Conservation (phyloP, 148 eudicot genomes). For the Rhododendron kiyosumense region DNA sequence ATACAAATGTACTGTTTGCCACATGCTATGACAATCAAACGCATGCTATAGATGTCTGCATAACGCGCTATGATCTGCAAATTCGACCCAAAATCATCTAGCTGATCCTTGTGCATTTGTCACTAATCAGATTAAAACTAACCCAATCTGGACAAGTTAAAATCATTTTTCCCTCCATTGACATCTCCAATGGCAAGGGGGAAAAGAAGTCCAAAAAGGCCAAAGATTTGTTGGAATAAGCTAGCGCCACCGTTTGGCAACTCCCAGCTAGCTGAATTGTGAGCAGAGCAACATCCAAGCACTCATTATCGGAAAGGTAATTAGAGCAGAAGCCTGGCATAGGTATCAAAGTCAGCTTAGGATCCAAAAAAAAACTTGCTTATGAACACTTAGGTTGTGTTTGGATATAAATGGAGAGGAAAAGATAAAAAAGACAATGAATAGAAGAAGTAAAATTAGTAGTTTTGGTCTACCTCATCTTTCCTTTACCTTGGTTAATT, state of each 20-base stretch:
- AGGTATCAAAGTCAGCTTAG: slow-evolving; percentile 12
- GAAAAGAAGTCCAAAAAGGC: not conserved
- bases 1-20: not conserved
- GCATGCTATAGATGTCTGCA: not conserved
- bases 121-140: not conserved
- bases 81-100: not conserved
- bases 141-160: not conserved
- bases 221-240: not conserved
- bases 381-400: not conserved
- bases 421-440: not conserved
- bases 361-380: not conserved
- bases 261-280: slow-evolving; percentile 25
- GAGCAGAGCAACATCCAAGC: slow-evolving; percentile 51
- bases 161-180: not conserved
- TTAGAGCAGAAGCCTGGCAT: slow-evolving; percentile 59
- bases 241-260: not conserved
- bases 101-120: not conserved
- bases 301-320: slow-evolving; percentile 51
- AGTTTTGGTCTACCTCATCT: not conserved
- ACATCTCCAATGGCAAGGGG: not conserved
- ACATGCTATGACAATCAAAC: not conserved
- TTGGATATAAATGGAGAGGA: not conserved
- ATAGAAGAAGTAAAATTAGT: not conserved
- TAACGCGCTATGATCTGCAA: not conserved
- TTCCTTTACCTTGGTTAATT: not conserved